A percentile compares a stretch with the other conserved stretches of the same genome.
Evolutionary conservation across 805 yeast species (phyloP).

Genomic region (Saccharomycopsis javanensis): DNA sequence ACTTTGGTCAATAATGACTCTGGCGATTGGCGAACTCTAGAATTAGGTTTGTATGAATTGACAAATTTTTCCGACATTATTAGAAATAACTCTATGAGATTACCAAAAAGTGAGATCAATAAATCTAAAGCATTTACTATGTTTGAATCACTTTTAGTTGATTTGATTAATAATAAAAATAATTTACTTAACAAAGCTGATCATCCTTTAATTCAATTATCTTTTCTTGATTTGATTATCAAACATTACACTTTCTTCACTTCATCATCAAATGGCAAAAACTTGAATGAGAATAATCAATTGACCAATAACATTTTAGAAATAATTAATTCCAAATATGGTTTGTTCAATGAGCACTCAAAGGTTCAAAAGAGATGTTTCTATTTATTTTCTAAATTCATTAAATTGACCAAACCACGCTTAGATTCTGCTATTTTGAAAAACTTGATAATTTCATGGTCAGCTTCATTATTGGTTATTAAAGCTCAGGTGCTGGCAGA

Average conservation of each 20-base stretch:
- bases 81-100: slow-evolving; percentile 63
- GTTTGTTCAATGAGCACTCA: slow-evolving; percentile 64
- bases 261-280: slow-evolving; percentile 13
- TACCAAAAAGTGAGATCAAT: slow-evolving; percentile 55
- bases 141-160: slow-evolving; percentile 48
- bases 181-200: slow-evolving; percentile 33
- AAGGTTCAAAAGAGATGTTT: slow-evolving; percentile 80
- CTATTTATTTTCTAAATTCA: slow-evolving; percentile 79
- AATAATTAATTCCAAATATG: slow-evolving; percentile 70
- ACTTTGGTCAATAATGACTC: slow-evolving; percentile 29
- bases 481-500: slow-evolving; percentile 40
- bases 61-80: slow-evolving; percentile 70
- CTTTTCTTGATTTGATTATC: slow-evolving; percentile 76
- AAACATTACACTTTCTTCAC: slow-evolving; percentile 60
- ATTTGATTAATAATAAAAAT: slow-evolving; percentile 32
- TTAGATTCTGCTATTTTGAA: slow-evolving; percentile 42
- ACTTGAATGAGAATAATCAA: slow-evolving; percentile 36
- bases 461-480: slow-evolving; percentile 50
- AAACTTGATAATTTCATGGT: slow-evolving; percentile 48
- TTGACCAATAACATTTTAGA: slow-evolving; percentile 57
- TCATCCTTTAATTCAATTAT: slow-evolving; percentile 75
- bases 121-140: slow-evolving; percentile 56
- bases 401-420: slow-evolving; percentile 64
- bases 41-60: slow-evolving; percentile 78
- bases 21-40: slow-evolving; percentile 69